A percentile compares a stretch with the other conserved stretches of the same genome.
Evolutionary conservation across 495 filamentous ascomycete genomes (phyloP).

Genomic region (Aspergillus taichungensis): DNA sequence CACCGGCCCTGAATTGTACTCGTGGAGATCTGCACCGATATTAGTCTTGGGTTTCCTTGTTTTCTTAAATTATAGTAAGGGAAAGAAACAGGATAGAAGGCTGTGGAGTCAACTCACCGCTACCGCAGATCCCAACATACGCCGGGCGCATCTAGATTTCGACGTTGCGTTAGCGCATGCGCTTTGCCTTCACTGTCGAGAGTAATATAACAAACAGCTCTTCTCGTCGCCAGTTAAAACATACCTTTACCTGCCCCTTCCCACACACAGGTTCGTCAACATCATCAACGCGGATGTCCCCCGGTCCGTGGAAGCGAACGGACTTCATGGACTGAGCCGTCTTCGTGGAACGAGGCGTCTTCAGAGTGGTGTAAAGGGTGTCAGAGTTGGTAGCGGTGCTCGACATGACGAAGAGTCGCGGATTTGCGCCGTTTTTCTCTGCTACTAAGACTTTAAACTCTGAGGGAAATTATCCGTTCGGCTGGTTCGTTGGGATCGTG

Average conservation of each 20-base stretch:
- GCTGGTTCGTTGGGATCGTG: too few species aligned
- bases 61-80: constrained; percentile 1
- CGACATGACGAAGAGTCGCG: neutral
- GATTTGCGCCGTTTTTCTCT: too few species aligned
- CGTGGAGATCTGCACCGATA: constrained; percentile 44
- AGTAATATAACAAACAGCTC: neutral
- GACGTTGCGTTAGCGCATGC: neutral
- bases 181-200: neutral
- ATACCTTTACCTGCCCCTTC: constrained; percentile 32
- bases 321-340: constrained; percentile 22
- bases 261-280: constrained; percentile 31
- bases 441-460: too few species aligned
- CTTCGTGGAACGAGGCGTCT: neutral
- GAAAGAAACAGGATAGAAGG: neutral
- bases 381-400: constrained; percentile 2
- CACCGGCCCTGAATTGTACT: constrained; percentile 48
- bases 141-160: constrained; percentile 37
- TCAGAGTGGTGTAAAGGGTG: constrained; percentile 4
- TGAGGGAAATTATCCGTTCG: too few species aligned
- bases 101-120: constrained; percentile 24
- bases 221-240: neutral
- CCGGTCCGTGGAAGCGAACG: constrained; percentile 28
- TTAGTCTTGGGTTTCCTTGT: constrained; percentile 1
- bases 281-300: constrained; percentile 29
- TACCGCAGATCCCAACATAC: constrained; percentile 49